A percentile compares a stretch with the other conserved stretches of the same genome.
These are phyloP conservation scores for Acacia concinna DNA, from an alignment of 331 rosid species.

Conservation along the genomic window DNA sequence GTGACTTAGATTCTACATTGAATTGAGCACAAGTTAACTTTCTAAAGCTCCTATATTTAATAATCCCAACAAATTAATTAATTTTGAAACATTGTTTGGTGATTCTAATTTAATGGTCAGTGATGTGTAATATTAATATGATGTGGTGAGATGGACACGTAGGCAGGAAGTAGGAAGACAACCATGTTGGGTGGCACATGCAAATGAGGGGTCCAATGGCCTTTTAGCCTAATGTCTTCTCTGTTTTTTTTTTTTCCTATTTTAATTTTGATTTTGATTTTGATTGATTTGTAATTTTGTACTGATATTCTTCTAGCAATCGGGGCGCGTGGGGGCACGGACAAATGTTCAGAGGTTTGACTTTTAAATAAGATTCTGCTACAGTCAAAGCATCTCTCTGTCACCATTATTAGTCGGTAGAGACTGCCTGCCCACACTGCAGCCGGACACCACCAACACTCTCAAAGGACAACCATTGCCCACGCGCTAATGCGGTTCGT, in stretches of 20 bases:
- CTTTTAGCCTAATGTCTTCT: not conserved
- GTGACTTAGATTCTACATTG: too few species aligned
- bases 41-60: too few species aligned
- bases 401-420: slow-evolving; percentile 8
- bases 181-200: not conserved
- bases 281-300: not conserved
- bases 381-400: not conserved
- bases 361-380: not conserved
- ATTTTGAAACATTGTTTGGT: too few species aligned
- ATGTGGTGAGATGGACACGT: not conserved
- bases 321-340: not conserved
- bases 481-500: not conserved
- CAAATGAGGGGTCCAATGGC: not conserved
- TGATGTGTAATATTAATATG: not conserved
- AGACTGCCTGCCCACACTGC: not conserved
- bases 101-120: too few species aligned
- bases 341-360: slow-evolving; percentile 1
- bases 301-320: not conserved
- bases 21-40: too few species aligned
- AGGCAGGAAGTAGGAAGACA: not conserved
- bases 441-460: not conserved
- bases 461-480: not conserved
- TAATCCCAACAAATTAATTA: too few species aligned
- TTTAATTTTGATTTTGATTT: too few species aligned
- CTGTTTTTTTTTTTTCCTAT: not conserved